Base-by-base conservation (phyloP, 352 stramenopile genomes). In the Globisporangium emineosum region DNA sequence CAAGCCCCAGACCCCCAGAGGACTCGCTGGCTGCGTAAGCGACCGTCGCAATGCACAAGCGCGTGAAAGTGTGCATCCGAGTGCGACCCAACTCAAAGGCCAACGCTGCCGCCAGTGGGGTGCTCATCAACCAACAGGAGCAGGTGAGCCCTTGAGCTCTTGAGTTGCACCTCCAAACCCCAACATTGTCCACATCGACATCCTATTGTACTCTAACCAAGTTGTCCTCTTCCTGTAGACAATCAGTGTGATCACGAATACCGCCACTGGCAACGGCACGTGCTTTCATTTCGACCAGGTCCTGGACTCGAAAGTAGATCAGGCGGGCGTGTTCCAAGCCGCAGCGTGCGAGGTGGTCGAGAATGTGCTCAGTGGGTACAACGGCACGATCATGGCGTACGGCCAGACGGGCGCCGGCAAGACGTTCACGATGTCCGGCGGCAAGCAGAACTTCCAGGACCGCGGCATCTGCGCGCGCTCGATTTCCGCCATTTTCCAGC, bases 341-440 rank as follows among this genome's bases (percentile, higher is more conserved):
- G 69, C 76, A 0, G 79, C 75, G 0, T 47, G 47, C 5, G 78
- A 88, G n/a, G 79, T 89, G 7, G 79, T 88, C 21, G 81, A 86
- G 47, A 78, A 72, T 47, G 79, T 88, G 6, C 47, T 93, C 51
- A 69, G 72, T 21, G 81, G 81, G n/a, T 89, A 89, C 72, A 93
- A 93, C 61, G 80, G 81, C 59, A 89, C 81, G 29, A 77, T 93
- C 70, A 74, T 93, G 66, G 83, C 83, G 13, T 90, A 93, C 63
- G 81, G 81, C 2, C 81, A 93, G 54, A 91, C 84, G 1, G 84
- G 84, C 32, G 81, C 84, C 3, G 84, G 84, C 60, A 91, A 93
- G 50, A 91, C 81, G 7, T 89, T 82, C 49, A 90, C 84, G 1
- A 90, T 91, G 77, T 81, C 76, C 8, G 80, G 84, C 42, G 79